Conservation (phyloP, 768 basidiomycete genomes). For the Tricholoma flavovirens region DNA sequence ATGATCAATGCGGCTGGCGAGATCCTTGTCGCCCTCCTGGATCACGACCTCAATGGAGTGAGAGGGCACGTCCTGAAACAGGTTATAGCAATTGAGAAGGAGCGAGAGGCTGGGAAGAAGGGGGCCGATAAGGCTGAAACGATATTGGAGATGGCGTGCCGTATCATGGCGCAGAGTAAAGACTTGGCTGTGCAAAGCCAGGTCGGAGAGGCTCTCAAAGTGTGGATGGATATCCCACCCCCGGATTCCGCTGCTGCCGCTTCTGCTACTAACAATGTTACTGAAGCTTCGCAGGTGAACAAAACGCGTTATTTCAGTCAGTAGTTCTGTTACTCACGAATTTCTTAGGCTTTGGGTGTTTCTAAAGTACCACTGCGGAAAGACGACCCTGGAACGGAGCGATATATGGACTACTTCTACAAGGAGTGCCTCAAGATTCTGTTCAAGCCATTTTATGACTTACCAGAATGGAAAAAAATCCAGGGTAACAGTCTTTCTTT, state of each 20-base stretch:
- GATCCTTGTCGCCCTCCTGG: slow-evolving; percentile 76
- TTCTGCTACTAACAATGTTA: slow-evolving; percentile 23
- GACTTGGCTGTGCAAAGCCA: slow-evolving; percentile 89
- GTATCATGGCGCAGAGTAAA: slow-evolving; percentile 69
- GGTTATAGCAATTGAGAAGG: slow-evolving; percentile 61
- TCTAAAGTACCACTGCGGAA: slow-evolving; percentile 45
- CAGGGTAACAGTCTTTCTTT: slow-evolving; percentile 20
- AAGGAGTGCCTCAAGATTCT: slow-evolving; percentile 74
- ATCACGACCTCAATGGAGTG: slow-evolving; percentile 87
- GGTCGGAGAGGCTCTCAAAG: slow-evolving; percentile 80
- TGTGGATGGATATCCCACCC: slow-evolving; percentile 74
- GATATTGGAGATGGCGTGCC: slow-evolving; percentile 68
- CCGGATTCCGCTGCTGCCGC: slow-evolving; percentile 20
- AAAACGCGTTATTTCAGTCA: background rate
- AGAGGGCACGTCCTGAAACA: slow-evolving; percentile 83
- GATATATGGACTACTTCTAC: slow-evolving; percentile 92
- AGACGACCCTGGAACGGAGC: slow-evolving; percentile 82
- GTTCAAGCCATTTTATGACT: slow-evolving; percentile 69
- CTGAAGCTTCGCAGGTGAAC: slow-evolving; percentile 28
- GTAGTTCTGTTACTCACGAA: slow-evolving; percentile 4
- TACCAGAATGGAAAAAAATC: slow-evolving; percentile 57
- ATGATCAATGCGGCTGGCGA: slow-evolving; percentile 85
- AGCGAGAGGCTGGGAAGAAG: slow-evolving; percentile 49
- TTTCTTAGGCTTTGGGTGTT: slow-evolving; percentile 33
- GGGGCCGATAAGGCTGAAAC: slow-evolving; percentile 66